Evolutionary conservation across 305 asterid genomes (phyloP).

Genomic region (Rubia peregrina): DNA sequence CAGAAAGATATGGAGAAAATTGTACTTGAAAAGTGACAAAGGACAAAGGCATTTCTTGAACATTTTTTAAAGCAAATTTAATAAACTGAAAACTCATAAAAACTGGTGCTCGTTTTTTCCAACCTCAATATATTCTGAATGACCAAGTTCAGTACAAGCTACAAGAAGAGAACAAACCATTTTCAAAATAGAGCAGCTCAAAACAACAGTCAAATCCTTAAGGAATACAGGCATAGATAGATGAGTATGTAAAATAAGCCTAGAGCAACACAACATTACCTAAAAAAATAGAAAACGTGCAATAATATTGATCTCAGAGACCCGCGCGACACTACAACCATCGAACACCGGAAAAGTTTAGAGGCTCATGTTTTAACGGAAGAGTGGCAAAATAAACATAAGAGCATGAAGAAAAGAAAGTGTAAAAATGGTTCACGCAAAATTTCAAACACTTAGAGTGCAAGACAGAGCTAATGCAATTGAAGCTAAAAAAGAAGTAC

Average conservation of each 20-base stretch:
- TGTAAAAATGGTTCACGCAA: too few species aligned
- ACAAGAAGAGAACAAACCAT: background rate
- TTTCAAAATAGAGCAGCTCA: conserved; percentile 1
- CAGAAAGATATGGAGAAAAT: background rate
- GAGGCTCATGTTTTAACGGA: too few species aligned
- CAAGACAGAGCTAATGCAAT: too few species aligned
- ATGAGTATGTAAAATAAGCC: background rate
- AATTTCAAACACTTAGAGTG: too few species aligned
- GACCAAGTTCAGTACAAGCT: background rate
- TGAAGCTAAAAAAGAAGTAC: too few species aligned
- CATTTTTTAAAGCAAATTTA: background rate
- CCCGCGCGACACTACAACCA: background rate
- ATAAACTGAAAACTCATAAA: background rate
- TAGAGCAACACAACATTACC: background rate
- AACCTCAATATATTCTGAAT: background rate
- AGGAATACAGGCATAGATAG: background rate
- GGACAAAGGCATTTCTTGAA: background rate
- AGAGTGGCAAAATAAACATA: too few species aligned
- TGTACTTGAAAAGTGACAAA: background rate
- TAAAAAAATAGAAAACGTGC: background rate
- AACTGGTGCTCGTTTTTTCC: background rate
- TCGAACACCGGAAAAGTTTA: background rate
- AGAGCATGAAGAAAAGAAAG: too few species aligned
- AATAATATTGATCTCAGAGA: background rate
- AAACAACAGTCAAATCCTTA: background rate